These are phyloP conservation scores for Nepenthes mirabilis DNA, from an alignment of 148 eudicot genomes.

Conservation along the genomic window DNA sequence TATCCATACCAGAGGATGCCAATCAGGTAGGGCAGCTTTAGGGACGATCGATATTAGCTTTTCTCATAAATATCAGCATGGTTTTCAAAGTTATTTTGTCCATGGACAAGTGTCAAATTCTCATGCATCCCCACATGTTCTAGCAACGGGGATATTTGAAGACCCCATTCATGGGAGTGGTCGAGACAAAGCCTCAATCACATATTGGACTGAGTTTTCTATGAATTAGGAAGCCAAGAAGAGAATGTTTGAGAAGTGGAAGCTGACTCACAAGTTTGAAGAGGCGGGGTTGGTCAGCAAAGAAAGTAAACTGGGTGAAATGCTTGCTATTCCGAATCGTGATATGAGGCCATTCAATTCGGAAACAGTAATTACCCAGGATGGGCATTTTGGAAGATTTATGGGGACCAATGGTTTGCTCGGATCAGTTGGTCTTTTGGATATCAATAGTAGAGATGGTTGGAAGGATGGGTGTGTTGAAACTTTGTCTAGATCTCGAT, in stretches of 20 bases:
- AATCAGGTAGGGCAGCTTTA: conserved; percentile 25
- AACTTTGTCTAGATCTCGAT: conserved; percentile 26
- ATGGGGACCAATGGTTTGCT: conserved; percentile 11
- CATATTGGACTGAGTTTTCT: conserved; percentile 31
- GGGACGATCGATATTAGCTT: conserved; percentile 21
- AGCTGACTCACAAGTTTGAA: conserved; percentile 38
- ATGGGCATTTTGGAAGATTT: conserved; percentile 15
- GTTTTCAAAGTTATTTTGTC: conserved; percentile 16
- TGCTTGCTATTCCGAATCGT: conserved; percentile 52
- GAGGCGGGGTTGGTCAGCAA: conserved; percentile 27
- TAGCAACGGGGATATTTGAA: conserved; percentile 15
- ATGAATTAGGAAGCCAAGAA: conserved; percentile 65
- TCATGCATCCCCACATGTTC: conserved; percentile 14
- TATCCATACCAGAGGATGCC: conserved; percentile 28
- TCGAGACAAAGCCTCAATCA: conserved; percentile 21
- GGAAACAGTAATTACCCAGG: conserved; percentile 11
- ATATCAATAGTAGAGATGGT: conserved; percentile 66
- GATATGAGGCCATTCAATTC: conserved; percentile 18
- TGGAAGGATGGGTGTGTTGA: conserved; percentile 40
- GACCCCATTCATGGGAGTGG: conserved; percentile 22
- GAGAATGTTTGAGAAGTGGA: conserved; percentile 84
- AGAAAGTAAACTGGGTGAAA: conserved; percentile 63
- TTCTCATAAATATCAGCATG: conserved; percentile 22
- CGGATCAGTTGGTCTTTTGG: conserved; percentile 27
- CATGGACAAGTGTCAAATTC: conserved; percentile 12